Conservation (phyloP, 228 moss, liverwort and hornwort genomes). For the Sphagnum magellanicum region DNA sequence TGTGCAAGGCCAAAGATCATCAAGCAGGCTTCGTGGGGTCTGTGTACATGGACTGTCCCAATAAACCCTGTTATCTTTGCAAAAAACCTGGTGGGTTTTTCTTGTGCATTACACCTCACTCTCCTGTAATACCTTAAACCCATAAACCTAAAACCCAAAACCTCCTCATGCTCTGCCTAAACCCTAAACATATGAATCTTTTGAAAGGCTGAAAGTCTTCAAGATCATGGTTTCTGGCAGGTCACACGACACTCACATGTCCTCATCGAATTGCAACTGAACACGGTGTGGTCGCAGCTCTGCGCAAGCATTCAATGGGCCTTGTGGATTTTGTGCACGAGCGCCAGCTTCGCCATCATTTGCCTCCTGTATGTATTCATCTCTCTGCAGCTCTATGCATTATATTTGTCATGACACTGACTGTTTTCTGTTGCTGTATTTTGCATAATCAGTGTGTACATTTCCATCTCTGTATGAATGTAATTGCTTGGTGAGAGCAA, state of each 20-base stretch:
- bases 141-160: too few relatives aligned
- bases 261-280: slow-evolving; percentile 70
- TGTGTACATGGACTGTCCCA: slow-evolving; percentile 77
- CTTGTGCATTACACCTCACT: too few relatives aligned
- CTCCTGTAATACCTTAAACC: background rate
- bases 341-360: slow-evolving; percentile 60
- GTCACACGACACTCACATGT: slow-evolving; percentile 77
- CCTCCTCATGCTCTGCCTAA: background rate
- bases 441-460: background rate
- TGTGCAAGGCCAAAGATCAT: slow-evolving; percentile 70
- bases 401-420: background rate
- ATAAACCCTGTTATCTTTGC: slow-evolving; percentile 84
- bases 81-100: slow-evolving; percentile 57
- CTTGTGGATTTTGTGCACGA: slow-evolving; percentile 68
- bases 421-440: background rate
- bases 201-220: too few relatives aligned
- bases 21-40: slow-evolving; percentile 85
- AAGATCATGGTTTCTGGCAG: slow-evolving; percentile 14
- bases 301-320: slow-evolving; percentile 50
- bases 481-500: background rate
- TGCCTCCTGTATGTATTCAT: slow-evolving; percentile 36
- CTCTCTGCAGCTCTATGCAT: background rate
- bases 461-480: background rate
- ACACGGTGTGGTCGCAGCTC: slow-evolving; percentile 61
- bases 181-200: background rate